phyloP scores from a whole-genome alignment of 768 basidiomycete species.

The Dioszegia crocea region DNA sequence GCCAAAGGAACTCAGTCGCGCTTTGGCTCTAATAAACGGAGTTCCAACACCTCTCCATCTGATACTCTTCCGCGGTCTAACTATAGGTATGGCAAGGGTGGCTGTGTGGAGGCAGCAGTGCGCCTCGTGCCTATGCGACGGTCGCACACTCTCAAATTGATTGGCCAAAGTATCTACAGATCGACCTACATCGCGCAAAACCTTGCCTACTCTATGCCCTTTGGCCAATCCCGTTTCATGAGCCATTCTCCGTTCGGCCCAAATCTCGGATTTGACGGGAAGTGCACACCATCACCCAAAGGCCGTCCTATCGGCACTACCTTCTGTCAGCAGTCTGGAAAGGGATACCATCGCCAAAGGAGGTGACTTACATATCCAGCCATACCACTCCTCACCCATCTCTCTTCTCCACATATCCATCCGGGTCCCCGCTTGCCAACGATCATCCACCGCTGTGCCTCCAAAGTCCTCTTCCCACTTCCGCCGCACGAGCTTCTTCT shows the following conservation, averaged over 20 bases:
- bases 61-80: too few relatives aligned
- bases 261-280: slow-evolving; percentile 42
- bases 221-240: slow-evolving; percentile 45
- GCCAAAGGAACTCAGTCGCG: not conserved
- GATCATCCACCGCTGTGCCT: slow-evolving; percentile 63
- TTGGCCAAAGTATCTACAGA: too few relatives aligned
- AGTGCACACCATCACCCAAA: slow-evolving; percentile 45
- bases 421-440: slow-evolving; percentile 75
- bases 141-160: too few relatives aligned
- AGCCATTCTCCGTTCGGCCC: slow-evolving; percentile 48
- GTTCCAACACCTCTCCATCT: not conserved
- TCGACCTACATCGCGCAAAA: not conserved
- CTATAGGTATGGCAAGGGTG: too few relatives aligned
- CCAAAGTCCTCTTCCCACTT: slow-evolving; percentile 83
- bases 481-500: slow-evolving; percentile 38
- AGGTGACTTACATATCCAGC: slow-evolving; percentile 70
- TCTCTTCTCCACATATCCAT: slow-evolving; percentile 69
- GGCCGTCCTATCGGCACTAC: slow-evolving; percentile 45
- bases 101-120: too few relatives aligned
- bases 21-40: not conserved
- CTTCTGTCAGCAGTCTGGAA: slow-evolving; percentile 1
- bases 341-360: slow-evolving; percentile 2
- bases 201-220: slow-evolving; percentile 7
- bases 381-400: slow-evolving; percentile 66
- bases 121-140: too few relatives aligned